phyloP scores from a whole-genome alignment of 805 yeast species.

The Yamadazyma philogaea region DNA sequence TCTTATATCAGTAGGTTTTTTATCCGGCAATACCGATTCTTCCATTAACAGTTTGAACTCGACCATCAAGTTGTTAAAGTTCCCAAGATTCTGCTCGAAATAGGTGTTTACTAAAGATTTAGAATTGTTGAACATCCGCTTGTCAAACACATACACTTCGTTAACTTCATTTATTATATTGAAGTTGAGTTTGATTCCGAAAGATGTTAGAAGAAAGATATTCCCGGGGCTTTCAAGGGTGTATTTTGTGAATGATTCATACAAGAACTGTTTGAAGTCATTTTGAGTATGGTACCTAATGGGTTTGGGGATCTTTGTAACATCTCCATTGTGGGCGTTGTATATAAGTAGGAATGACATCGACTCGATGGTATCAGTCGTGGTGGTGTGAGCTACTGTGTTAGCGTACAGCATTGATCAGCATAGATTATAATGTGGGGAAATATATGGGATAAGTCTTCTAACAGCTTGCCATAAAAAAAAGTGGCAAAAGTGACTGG shows the following conservation, averaged over 20 bases:
- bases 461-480: too few relatives aligned
- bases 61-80: conserved; percentile 7
- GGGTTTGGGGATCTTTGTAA: conserved; percentile 37
- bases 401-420: conserved; percentile 1
- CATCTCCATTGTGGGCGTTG: conserved; percentile 39
- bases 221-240: conserved; percentile 24
- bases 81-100: conserved; percentile 12
- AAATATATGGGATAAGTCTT: too few relatives aligned
- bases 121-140: conserved; percentile 46
- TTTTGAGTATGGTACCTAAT: conserved; percentile 35
- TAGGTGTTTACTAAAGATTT: conserved; percentile 10
- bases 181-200: conserved; percentile 59
- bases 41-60: conserved; percentile 10
- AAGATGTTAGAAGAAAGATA: conserved; percentile 58
- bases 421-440: conserved; percentile 2
- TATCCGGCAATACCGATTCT: background rate
- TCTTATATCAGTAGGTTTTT: conserved; percentile 14
- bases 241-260: conserved; percentile 24
- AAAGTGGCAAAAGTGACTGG: background rate
- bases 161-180: conserved; percentile 48
- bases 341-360: conserved; percentile 27
- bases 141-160: conserved; percentile 63
- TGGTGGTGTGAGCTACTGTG: conserved; percentile 6
- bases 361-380: conserved; percentile 7
- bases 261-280: conserved; percentile 29